phyloP scores from a whole-genome alignment of 1,284 basidiomycete species.

The Trichosporon ovoides region DNA sequence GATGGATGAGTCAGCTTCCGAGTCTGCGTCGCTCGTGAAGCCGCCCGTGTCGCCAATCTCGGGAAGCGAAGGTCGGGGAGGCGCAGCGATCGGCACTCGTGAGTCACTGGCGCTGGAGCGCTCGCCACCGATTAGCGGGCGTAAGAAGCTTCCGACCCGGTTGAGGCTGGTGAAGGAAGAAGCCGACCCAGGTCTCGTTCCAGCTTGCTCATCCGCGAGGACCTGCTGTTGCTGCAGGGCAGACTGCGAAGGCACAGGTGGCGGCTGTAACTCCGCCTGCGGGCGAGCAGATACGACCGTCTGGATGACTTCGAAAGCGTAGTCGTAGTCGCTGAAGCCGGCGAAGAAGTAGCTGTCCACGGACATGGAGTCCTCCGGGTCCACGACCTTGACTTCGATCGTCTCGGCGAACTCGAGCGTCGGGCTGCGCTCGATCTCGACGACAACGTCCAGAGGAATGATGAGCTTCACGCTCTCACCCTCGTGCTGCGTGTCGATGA shows the following conservation, averaged over 20 bases:
- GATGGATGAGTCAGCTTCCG: not conserved
- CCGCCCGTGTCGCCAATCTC: constrained; percentile 12
- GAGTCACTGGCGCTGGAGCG: not conserved
- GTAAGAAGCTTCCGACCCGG: constrained; percentile 29
- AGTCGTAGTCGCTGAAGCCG: constrained; percentile 74
- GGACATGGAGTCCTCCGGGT: constrained; percentile 67
- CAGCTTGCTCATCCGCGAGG: constrained; percentile 58
- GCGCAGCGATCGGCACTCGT: constrained; percentile 14
- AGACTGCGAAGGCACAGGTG: not conserved
- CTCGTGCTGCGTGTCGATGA: constrained; percentile 91
- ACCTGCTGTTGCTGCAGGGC: constrained; percentile 17
- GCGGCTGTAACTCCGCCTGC: not conserved
- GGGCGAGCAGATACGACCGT: constrained; percentile 61
- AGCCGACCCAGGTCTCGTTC: constrained; percentile 52
- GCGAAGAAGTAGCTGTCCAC: constrained; percentile 78
- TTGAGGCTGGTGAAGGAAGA: constrained; percentile 11
- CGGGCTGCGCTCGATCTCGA: constrained; percentile 79
- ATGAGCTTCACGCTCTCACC: constrained; percentile 93
- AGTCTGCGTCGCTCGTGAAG: constrained; percentile 6
- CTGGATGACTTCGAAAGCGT: constrained; percentile 71
- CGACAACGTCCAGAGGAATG: constrained; percentile 81
- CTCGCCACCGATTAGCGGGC: constrained; percentile 25
- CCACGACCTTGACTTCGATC: constrained; percentile 79
- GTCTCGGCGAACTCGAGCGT: constrained; percentile 92
- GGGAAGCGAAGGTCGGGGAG: constrained; percentile 17